These are phyloP conservation scores for Papiliotrema terrestris DNA, from an alignment of 1,284 basidiomycete species.

Conservation along the genomic window DNA sequence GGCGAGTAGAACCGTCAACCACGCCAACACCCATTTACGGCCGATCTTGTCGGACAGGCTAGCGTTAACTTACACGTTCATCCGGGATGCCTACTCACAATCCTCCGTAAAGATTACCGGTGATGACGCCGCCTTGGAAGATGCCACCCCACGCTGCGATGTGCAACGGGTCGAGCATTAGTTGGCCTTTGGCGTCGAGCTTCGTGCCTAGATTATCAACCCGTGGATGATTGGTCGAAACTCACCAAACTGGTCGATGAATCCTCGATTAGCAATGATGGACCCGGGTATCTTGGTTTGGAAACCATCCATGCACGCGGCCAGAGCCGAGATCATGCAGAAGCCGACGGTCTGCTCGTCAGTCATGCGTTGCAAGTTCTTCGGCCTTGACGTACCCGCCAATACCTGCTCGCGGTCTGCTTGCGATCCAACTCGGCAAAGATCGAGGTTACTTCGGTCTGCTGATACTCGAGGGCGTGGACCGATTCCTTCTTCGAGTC, in stretches of 20 bases:
- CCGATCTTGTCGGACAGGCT: no score
- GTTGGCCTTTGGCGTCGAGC: constrained; percentile 1
- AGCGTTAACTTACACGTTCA: no score
- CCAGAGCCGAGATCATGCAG: constrained; percentile 9
- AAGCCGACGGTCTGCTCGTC: not conserved
- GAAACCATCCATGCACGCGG: constrained; percentile 17
- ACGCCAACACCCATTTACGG: no score
- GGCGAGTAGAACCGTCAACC: not conserved
- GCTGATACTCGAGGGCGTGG: no score
- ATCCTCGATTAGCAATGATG: constrained; percentile 12
- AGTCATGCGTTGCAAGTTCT: no score
- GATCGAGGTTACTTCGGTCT: no score
- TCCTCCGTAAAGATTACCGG: constrained; percentile 7
- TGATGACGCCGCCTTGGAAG: constrained; percentile 1
- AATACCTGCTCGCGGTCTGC: no score
- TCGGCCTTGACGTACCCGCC: no score
- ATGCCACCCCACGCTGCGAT: constrained; percentile 11
- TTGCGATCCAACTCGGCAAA: no score
- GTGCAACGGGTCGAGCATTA: constrained; percentile 5
- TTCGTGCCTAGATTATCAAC: constrained; percentile 1
- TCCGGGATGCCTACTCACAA: constrained; percentile 3
- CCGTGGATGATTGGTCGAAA: constrained; percentile 7
- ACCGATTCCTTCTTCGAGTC: no score
- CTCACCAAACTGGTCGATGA: not conserved
- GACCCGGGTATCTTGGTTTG: constrained; percentile 5